phyloP scores from a whole-genome alignment of 768 basidiomycete species.

The Pisolithus orientalis region DNA sequence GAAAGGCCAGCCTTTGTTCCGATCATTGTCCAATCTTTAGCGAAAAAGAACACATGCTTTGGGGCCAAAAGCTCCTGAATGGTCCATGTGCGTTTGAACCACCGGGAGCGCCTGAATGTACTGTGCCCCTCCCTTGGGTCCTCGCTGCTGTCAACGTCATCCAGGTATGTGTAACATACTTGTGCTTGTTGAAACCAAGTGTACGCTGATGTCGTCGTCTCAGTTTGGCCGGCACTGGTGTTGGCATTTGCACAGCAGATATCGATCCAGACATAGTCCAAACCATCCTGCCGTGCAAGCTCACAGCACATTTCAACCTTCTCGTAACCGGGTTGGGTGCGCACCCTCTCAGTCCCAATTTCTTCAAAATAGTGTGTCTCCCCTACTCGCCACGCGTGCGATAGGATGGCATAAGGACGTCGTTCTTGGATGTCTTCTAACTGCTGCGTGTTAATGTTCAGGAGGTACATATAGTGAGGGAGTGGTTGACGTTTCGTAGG shows the following conservation, averaged over 20 bases:
- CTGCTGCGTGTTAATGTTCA: neutral
- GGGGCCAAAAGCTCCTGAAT: slow-evolving; percentile 9
- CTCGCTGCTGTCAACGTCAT: slow-evolving; percentile 1
- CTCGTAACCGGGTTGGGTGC: slow-evolving; percentile 1
- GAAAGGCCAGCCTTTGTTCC: slow-evolving; percentile 6
- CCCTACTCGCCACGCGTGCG: slow-evolving; percentile 4
- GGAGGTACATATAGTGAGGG: slow-evolving; percentile 2
- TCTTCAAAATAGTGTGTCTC: neutral
- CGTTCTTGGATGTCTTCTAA: slow-evolving; percentile 1
- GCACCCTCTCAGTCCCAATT: neutral
- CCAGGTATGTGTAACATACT: slow-evolving; percentile 11
- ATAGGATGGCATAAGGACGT: slow-evolving; percentile 8
- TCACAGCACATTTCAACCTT: slow-evolving; percentile 2
- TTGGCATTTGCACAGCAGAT: slow-evolving; percentile 10
- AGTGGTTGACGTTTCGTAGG: neutral
- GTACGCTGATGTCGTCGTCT: slow-evolving; percentile 12
- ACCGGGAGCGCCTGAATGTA: slow-evolving; percentile 1
- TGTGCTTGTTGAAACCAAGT: slow-evolving; percentile 11
- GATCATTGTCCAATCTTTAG: slow-evolving; percentile 7
- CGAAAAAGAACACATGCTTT: slow-evolving; percentile 8
- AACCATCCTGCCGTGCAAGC: slow-evolving; percentile 3
- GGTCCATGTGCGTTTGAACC: slow-evolving; percentile 6
- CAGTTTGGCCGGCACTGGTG: slow-evolving; percentile 10
- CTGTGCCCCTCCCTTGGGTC: neutral
- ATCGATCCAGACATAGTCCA: slow-evolving; percentile 10